Percentiles rank a stretch among this genome's conserved stretches.
These are phyloP conservation scores for Trichoderma sp. DNA, from an alignment of 2,329 filamentous ascomycete genomes.

Conservation along the genomic window DNA sequence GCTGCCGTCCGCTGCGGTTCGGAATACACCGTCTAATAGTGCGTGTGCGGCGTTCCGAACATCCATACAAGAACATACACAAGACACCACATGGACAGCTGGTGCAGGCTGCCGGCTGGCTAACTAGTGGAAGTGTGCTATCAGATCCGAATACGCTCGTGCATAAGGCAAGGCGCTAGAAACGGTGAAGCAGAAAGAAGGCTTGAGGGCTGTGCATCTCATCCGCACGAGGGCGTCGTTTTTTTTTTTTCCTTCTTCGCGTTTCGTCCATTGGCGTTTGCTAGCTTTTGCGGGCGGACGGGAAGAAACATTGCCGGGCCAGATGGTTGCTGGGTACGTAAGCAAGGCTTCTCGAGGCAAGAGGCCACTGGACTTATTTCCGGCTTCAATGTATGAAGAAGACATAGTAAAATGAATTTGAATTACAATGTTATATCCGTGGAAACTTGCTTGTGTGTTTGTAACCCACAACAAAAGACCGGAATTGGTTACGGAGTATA, in stretches of 20 bases:
- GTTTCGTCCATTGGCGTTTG: neutral
- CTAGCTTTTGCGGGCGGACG: neutral
- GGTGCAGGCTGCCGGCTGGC: neutral
- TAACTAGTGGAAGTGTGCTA: neutral
- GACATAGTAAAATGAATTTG: neutral
- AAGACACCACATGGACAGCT: neutral
- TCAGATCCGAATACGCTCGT: slow-evolving; percentile 12
- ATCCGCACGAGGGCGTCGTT: neutral
- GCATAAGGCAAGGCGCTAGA: slow-evolving; percentile 8
- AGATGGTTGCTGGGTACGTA: neutral
- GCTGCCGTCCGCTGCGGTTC: neutral
- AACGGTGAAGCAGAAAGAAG: neutral
- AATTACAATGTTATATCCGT: neutral
- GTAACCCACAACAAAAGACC: neutral
- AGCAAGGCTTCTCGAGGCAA: neutral
- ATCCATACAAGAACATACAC: neutral
- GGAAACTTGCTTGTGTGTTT: neutral
- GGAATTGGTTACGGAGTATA: neutral
- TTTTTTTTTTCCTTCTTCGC: neutral
- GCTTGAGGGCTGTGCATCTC: neutral
- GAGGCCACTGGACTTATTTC: neutral
- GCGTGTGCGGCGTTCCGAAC: neutral
- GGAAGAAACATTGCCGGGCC: neutral
- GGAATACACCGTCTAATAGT: neutral
- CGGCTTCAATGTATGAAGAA: neutral